Base-by-base conservation (phyloP, 169 alveolate genomes). In the Condylostoma magnum region DNA sequence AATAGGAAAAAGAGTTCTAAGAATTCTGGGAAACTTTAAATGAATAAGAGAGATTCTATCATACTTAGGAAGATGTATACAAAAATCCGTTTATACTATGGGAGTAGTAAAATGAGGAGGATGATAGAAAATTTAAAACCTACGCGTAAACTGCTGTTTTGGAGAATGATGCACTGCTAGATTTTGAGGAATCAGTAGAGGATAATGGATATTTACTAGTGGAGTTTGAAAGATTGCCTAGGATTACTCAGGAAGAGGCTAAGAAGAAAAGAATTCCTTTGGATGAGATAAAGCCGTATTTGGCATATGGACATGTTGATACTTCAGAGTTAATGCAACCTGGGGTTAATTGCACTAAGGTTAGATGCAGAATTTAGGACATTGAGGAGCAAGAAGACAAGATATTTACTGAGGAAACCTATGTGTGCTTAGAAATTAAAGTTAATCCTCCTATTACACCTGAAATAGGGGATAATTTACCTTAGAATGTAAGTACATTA, bases 271-370 rank as follows among this genome's bases (percentile, higher is more conserved):
- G 80, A 47, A 66, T 66, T 8, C 56, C 77, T 10, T 69, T 79
- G 0, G 91, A 83, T 33, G 94, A 87, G 30, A 74, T 80, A 38
- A 81, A 81, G 27, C 89, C 91, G n/a, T 10, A 44, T 3, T 84
- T 55, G 43, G 79, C 82, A 6, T 70, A 70, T 15, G 90, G 84
- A 27, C 84, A 91, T 91, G 57, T 87, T 20, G 82, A 84, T 68
- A 63, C 82, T 15, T 63, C 58, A 31, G 79, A 60, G 15, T 75
- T 84, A 5, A 58, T 48, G 38, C 83, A 75, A 31, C 78, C 81
- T 53, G 90, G 94, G 36, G 81, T 55, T 1, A 75, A 71, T 52
- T 84, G 79, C 43, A 46, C 77, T 12, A 76, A 71, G 25, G 38
- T 76, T 27, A 65, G 87, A 63, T 77, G 72, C 20, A 60, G 67